These are phyloP conservation scores for Scedosporium boydii DNA, from an alignment of 2,329 filamentous ascomycete species.

Conservation along the genomic window DNA sequence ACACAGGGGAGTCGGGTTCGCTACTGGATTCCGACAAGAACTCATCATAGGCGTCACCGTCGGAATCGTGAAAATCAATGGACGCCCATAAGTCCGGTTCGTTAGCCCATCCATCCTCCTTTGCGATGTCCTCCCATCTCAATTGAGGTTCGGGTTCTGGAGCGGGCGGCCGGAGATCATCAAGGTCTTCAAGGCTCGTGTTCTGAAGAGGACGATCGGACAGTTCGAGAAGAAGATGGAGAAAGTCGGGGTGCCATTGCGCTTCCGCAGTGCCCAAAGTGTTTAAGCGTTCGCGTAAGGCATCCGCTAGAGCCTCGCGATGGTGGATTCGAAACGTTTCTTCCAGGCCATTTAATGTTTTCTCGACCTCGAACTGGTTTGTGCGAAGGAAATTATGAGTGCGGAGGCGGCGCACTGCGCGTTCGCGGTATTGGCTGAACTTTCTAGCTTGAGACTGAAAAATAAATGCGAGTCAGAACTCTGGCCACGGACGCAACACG, in stretches of 20 bases:
- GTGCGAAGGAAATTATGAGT: slow-evolving; percentile 52
- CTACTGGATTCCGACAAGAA: slow-evolving; percentile 17
- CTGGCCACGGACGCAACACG: not conserved
- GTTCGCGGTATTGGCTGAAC: slow-evolving; percentile 37
- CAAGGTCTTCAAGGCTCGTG: slow-evolving; percentile 54
- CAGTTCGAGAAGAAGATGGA: slow-evolving; percentile 70
- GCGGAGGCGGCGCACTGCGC: slow-evolving; percentile 40
- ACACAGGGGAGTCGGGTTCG: slow-evolving; percentile 22
- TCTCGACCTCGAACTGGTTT: slow-evolving; percentile 65
- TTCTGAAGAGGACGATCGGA: slow-evolving; percentile 72
- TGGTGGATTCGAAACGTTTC: slow-evolving; percentile 79
- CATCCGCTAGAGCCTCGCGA: slow-evolving; percentile 69
- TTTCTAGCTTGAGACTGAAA: slow-evolving; percentile 9
- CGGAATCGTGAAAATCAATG: slow-evolving; percentile 59
- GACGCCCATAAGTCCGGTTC: slow-evolving; percentile 62
- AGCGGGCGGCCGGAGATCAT: slow-evolving; percentile 36
- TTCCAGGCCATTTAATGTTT: slow-evolving; percentile 60
- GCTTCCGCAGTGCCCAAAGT: slow-evolving; percentile 43
- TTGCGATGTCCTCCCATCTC: slow-evolving; percentile 71
- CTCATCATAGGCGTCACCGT: slow-evolving; percentile 38
- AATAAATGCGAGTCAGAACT: not conserved
- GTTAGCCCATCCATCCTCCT: slow-evolving; percentile 62
- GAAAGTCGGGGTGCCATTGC: slow-evolving; percentile 68
- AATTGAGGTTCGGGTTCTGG: slow-evolving; percentile 38
- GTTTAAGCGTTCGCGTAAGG: slow-evolving; percentile 49